These are phyloP conservation scores for Sporothrix euskadiensis DNA, from an alignment of 2,329 filamentous ascomycete species.

Conservation along the genomic window DNA sequence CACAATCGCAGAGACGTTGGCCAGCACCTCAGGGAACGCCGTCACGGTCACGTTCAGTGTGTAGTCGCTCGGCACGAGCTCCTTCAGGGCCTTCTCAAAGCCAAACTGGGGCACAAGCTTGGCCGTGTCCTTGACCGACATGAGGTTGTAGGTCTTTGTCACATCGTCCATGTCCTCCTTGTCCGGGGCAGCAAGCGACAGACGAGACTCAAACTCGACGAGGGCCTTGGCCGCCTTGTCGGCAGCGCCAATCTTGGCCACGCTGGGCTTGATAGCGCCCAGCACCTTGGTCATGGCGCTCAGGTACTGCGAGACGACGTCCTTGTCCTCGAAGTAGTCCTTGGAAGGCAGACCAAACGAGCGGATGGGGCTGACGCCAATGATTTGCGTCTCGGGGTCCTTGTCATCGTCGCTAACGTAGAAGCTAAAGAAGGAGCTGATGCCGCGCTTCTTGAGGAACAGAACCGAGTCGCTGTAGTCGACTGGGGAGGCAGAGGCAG, in stretches of 20 bases:
- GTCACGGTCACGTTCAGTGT: slow-evolving; percentile 58
- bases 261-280: slow-evolving; percentile 37
- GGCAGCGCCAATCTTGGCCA: slow-evolving; percentile 33
- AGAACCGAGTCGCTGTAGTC: slow-evolving; percentile 49
- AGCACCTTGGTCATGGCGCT: slow-evolving; percentile 46
- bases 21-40: slow-evolving; percentile 60
- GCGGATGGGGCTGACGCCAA: slow-evolving; percentile 47
- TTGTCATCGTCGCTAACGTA: slow-evolving; percentile 47
- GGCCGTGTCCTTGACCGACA: slow-evolving; percentile 56
- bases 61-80: slow-evolving; percentile 53
- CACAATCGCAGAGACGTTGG: slow-evolving; percentile 58
- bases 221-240: slow-evolving; percentile 37
- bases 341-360: slow-evolving; percentile 62
- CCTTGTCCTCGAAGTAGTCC: slow-evolving; percentile 59
- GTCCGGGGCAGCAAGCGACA: slow-evolving; percentile 25
- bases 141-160: slow-evolving; percentile 64
- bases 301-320: slow-evolving; percentile 55
- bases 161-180: slow-evolving; percentile 32
- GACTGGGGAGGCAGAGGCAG: not conserved
- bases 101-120: slow-evolving; percentile 58
- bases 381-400: slow-evolving; percentile 42
- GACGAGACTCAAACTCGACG: slow-evolving; percentile 33
- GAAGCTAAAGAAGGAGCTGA: slow-evolving; percentile 44
- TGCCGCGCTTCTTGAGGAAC: slow-evolving; percentile 49
- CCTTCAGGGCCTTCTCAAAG: slow-evolving; percentile 53